Evolutionary conservation across 306 rosid genomes (phyloP).

Genomic region (Rosa multiflora): DNA sequence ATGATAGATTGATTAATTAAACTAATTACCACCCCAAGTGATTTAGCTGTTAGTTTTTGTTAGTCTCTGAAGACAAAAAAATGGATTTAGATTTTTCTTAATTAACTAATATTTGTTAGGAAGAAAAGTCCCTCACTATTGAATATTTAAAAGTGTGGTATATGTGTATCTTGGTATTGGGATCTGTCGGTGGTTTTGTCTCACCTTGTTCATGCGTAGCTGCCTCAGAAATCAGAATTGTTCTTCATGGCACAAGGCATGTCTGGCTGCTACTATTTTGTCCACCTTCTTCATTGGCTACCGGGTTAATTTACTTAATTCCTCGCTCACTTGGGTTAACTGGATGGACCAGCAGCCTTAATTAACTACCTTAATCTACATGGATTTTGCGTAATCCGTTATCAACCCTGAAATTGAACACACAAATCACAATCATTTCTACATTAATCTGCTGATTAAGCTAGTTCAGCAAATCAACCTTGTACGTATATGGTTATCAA

Average conservation of each 20-base stretch:
- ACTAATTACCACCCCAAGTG: too few relatives aligned
- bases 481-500: neutral
- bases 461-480: neutral
- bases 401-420: too few relatives aligned
- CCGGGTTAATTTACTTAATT: neutral
- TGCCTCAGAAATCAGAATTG: neutral
- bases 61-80: too few relatives aligned
- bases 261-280: neutral
- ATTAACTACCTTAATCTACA: neutral
- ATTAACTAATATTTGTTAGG: neutral
- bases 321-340: too few relatives aligned
- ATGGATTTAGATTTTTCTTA: too few relatives aligned
- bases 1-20: too few relatives aligned
- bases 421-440: neutral
- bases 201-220: slow-evolving; percentile 21
- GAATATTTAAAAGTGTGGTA: neutral
- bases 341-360: neutral
- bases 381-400: too few relatives aligned
- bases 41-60: too few relatives aligned
- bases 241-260: neutral
- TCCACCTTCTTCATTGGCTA: neutral
- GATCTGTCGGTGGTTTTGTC: slow-evolving; percentile 61
- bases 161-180: slow-evolving; percentile 37
- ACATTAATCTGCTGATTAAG: neutral
- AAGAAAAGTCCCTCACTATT: neutral